Conservation (phyloP, 2,329 filamentous ascomycete species). For the Alternaria tenuissima region DNA sequence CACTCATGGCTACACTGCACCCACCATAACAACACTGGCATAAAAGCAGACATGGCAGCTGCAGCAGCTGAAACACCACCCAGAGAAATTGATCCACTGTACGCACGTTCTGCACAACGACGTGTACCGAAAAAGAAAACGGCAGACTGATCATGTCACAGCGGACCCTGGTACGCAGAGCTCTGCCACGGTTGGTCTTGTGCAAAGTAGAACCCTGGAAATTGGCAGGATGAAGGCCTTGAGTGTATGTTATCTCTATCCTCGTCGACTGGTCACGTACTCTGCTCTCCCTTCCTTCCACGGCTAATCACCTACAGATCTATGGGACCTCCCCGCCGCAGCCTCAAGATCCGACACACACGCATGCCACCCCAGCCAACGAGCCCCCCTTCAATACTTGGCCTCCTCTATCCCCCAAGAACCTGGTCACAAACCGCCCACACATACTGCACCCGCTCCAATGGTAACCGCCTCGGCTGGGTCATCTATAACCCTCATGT, state of each 20-base stretch:
- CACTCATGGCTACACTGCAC: slow-evolving; percentile 40
- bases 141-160: background rate
- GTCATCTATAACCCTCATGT: slow-evolving; percentile 31
- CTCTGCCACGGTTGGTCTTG: slow-evolving; percentile 24
- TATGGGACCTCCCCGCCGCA: slow-evolving; percentile 15
- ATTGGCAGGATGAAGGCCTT: slow-evolving; percentile 1
- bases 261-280: background rate
- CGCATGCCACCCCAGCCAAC: slow-evolving; percentile 28
- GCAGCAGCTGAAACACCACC: background rate
- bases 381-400: slow-evolving; percentile 21
- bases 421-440: background rate
- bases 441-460: slow-evolving; percentile 19
- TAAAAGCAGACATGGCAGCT: slow-evolving; percentile 1
- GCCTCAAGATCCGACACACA: slow-evolving; percentile 16
- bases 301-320: background rate
- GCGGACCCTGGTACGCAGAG: slow-evolving; percentile 14
- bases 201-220: slow-evolving; percentile 18
- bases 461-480: slow-evolving; percentile 31
- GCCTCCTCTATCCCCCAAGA: background rate
- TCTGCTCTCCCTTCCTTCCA: background rate
- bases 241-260: background rate
- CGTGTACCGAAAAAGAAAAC: background rate
- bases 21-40: slow-evolving; percentile 31
- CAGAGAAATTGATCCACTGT: background rate
- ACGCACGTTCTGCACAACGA: background rate